Evolutionary conservation across 495 filamentous ascomycete species (phyloP).

Genomic region (Annulohypoxylon bovei): DNA sequence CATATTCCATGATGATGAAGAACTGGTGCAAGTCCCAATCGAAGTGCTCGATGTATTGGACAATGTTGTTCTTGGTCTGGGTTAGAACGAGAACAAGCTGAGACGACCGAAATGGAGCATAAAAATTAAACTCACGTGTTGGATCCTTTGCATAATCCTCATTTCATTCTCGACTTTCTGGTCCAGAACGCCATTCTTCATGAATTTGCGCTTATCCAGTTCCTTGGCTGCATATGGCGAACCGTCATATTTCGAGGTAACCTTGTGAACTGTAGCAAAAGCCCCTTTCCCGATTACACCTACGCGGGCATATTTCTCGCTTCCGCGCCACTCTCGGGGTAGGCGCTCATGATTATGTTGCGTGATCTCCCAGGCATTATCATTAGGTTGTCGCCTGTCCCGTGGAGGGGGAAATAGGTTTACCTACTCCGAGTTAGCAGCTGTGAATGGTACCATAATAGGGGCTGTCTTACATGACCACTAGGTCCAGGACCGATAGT

Average conservation of each 20-base stretch:
- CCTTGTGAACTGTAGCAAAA: constrained; percentile 90
- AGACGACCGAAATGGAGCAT: neutral
- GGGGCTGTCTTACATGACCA: constrained; percentile 51
- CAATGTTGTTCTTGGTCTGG: constrained; percentile 80
- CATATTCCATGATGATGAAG: constrained; percentile 93
- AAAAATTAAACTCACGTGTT: constrained; percentile 71
- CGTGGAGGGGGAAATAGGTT: constrained; percentile 40
- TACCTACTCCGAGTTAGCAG: constrained; percentile 38
- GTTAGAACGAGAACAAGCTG: constrained; percentile 39
- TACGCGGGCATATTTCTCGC: constrained; percentile 81
- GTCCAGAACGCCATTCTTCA: constrained; percentile 85
- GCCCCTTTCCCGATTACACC: constrained; percentile 88
- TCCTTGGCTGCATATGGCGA: constrained; percentile 88
- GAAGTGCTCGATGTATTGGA: constrained; percentile 85
- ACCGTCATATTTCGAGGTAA: constrained; percentile 82
- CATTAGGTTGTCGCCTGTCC: neutral
- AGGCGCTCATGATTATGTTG: constrained; percentile 37
- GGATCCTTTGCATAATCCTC: constrained; percentile 84
- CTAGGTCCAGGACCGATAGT: constrained; percentile 60
- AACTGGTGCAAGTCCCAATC: constrained; percentile 82
- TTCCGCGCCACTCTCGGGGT: constrained; percentile 77
- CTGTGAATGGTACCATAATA: neutral
- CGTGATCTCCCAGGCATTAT: constrained; percentile 13
- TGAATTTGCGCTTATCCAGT: constrained; percentile 86
- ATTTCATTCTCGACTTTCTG: constrained; percentile 94